Percentiles rank a stretch among this genome's conserved stretches.
Conservation (phyloP, 2,329 filamentous ascomycete species). For the Alternaria sp. region DNA sequence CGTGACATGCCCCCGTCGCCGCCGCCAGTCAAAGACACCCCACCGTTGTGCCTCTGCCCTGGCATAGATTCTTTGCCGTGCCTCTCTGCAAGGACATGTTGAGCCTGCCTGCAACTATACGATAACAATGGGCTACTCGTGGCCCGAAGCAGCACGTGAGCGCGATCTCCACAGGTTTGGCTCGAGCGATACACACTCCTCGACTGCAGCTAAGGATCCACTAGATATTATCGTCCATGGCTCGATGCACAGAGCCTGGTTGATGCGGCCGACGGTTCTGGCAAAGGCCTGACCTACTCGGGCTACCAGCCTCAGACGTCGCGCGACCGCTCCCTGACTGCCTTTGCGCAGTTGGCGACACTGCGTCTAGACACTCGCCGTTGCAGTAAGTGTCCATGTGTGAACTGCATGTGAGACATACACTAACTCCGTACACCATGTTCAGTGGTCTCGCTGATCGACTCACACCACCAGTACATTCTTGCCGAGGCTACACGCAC, state of each 20-base stretch:
- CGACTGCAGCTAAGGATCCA: conserved; percentile 7
- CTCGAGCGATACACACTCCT: neutral
- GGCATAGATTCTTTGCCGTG: conserved; percentile 7
- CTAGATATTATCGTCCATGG: conserved; percentile 47
- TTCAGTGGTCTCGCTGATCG: conserved; percentile 47
- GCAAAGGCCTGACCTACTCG: conserved; percentile 36
- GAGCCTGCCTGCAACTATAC: conserved; percentile 12
- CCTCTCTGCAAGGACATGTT: conserved; percentile 20
- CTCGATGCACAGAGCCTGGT: conserved; percentile 46
- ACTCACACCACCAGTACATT: conserved; percentile 49
- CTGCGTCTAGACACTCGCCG: conserved; percentile 42
- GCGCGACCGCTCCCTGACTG: conserved; percentile 43
- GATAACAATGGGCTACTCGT: conserved; percentile 26
- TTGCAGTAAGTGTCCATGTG: too few relatives aligned
- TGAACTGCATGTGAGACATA: too few relatives aligned
- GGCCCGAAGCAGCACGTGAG: conserved; percentile 36
- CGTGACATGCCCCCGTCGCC: neutral
- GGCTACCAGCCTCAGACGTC: conserved; percentile 33
- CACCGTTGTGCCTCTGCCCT: conserved; percentile 10
- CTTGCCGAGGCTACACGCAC: conserved; percentile 51
- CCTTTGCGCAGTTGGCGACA: conserved; percentile 48
- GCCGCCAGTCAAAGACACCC: conserved; percentile 4
- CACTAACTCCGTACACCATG: too few relatives aligned
- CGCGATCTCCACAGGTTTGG: conserved; percentile 41
- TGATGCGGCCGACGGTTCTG: conserved; percentile 32